These are phyloP conservation scores for Casuarina cunninghamiana DNA, from an alignment of 306 rosid species.

Conservation along the genomic window DNA sequence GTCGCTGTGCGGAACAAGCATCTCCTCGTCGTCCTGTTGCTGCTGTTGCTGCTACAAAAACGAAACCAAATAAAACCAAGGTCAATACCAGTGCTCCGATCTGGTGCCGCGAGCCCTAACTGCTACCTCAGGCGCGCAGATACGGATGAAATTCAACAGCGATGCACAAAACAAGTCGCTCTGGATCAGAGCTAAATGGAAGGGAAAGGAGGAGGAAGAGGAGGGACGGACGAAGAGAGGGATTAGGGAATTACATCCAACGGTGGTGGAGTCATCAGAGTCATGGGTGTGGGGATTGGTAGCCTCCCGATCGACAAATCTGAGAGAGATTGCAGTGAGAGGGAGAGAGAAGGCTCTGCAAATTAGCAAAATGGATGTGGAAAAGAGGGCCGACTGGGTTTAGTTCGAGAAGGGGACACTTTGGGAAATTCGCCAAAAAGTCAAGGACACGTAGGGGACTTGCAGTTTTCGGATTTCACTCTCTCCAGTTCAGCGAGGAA, in stretches of 20 bases:
- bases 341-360: constrained; percentile 12
- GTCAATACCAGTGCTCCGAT: constrained; percentile 31
- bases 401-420: constrained; percentile 14
- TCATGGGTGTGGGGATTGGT: constrained; percentile 27
- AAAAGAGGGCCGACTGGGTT: constrained; percentile 22
- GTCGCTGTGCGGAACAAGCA: constrained; percentile 46
- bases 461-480: too few species aligned
- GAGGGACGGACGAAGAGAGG: too few species aligned
- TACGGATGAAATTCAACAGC: neutral
- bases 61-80: constrained; percentile 12
- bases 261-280: constrained; percentile 55
- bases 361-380: neutral
- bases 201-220: neutral
- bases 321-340: neutral
- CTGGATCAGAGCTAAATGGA: constrained; percentile 24
- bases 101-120: constrained; percentile 32
- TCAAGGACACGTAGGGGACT: neutral
- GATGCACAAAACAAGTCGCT: constrained; percentile 5
- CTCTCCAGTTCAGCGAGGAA: too few species aligned
- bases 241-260: constrained; percentile 41
- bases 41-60: constrained; percentile 34
- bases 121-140: constrained; percentile 12
- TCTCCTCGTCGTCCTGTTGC: constrained; percentile 51
- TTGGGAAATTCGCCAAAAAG: neutral
- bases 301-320: constrained; percentile 36